Conservation (phyloP, 116 monocot species). For the Dioscorea cayenensis region DNA sequence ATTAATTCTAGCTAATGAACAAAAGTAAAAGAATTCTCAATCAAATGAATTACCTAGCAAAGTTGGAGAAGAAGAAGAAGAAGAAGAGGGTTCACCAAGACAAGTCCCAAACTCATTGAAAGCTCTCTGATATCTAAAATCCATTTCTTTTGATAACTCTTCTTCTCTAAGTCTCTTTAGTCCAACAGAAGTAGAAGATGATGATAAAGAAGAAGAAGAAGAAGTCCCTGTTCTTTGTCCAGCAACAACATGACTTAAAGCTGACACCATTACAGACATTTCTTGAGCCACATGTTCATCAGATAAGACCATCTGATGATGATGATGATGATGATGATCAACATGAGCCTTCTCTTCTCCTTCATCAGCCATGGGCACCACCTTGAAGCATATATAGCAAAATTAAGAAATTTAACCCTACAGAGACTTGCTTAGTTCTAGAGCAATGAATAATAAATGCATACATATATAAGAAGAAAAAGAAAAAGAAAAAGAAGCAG, state of each 20-base stretch:
- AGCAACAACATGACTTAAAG: conserved; percentile 35
- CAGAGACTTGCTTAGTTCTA: too few species aligned
- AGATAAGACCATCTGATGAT: conserved; percentile 6
- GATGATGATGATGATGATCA: neutral
- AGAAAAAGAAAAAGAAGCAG: too few species aligned
- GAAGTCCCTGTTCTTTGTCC: neutral
- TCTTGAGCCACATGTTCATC: conserved; percentile 14
- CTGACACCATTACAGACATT: conserved; percentile 41
- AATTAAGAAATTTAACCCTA: too few species aligned
- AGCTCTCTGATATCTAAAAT: neutral
- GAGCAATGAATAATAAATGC: too few species aligned
- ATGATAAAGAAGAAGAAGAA: too few species aligned
- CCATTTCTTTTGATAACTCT: neutral
- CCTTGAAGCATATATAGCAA: too few species aligned
- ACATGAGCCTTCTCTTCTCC: neutral
- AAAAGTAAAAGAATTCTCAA: too few species aligned
- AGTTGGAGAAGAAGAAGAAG: neutral
- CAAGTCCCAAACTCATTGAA: neutral
- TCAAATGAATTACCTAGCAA: neutral
- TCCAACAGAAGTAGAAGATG: neutral
- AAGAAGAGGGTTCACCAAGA: neutral
- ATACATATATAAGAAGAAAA: neutral
- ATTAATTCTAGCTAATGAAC: too few species aligned
- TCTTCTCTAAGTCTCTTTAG: conserved; percentile 9
- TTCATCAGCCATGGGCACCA: neutral